Base-by-base conservation (phyloP, 345 rosid genomes). In the Eutrema heterophyllum region DNA sequence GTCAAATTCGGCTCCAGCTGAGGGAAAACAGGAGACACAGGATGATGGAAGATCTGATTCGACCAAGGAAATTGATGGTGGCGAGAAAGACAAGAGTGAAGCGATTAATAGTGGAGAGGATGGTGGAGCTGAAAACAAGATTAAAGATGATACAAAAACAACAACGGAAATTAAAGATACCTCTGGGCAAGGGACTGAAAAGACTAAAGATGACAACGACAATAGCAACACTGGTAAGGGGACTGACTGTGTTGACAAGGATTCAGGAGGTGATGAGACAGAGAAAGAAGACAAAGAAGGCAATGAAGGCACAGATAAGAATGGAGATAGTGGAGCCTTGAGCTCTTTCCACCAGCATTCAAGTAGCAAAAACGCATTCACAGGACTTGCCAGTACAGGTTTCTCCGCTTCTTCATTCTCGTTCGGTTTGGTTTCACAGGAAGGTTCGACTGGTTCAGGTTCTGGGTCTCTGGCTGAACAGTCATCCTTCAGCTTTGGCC, bases 281-380 rank as follows among this genome's bases (percentile, higher is more conserved):
- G 79, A 75, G 53, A 72, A 41, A 45, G 77, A 79, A 64, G 85
- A 54, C 10, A 75, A 78, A 62, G 81, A 84, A 70, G 81, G 74
- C 40, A 55, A 26, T 32, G 82, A 81, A 82, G 80, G 64, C 58
- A 61, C 56, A 1, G 85, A 82, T 72, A 74, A 84, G 43, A 77
- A 70, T 66, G 79, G 86, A 41, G 92, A 86, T 51, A 81, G 81
- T 71, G 61, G 83, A 5, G 79, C 81, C 4, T 59, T 95, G 79
- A 92, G 83, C 78, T 89, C 99, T 51, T 95, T 95, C 78, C 92
- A 84, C 48, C 96, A 92, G 83, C 97, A 91, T 80, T 95, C 97
- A 43, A 95, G 96, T 71, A 89, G 78, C 73, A 87, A 84, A 85
- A 95, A 92, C 74, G 99, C 99, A 29, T 89, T 95, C 84, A 84